Evolutionary conservation across 768 basidiomycete genomes (phyloP), one percentile per base, ranked within the genome.

Genomic region (Macrolepiota fuliginosa): DNA sequence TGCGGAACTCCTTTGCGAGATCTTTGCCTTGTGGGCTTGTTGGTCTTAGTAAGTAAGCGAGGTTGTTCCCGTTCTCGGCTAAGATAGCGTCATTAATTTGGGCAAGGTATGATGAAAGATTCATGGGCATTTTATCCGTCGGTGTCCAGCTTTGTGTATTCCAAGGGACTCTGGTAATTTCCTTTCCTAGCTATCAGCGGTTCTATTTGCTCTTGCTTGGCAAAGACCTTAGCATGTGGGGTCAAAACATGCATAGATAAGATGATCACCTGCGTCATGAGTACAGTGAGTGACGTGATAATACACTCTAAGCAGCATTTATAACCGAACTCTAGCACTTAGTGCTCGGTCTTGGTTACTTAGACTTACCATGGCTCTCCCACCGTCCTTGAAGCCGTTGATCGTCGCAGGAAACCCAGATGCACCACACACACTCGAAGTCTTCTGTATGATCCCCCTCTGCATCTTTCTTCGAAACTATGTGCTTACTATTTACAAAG

Each of bases 1-100:
- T 88, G 58, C 83, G 81, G 67, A 88, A 87, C 67, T 88, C 86
- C 67, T 90, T 91, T 29, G 89, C 83, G 6, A 91, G 74, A 64
- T 87, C 86, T 71, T 90, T 92, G 17, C 86, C 89, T 64, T 92
- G 91, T 3, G 89, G 86, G 63, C 86, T 89, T 3, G 89, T 88
- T 1, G 89, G 90, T 37, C 89, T 84, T 4, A 92, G 76, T n/a
- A 91, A 78, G 70, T 86, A 90, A 7, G 89, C 90, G 7, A 92
- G 74, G 71, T 84, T 83, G 3, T 81, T 83, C 4, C 90, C 91
- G 68, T 89, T 85, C 70, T 89, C 86, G 15, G 79, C 74, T 12
- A 79, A 69, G 12, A 91, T 75, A 12, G 86, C 82, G 64, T 88
- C 83, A 49, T 83, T 83, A 4, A 92, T 75, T 62, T 88, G 83